phyloP scores from a whole-genome alignment of 1,284 basidiomycete genomes.

The Fomitopsis pinicola region DNA sequence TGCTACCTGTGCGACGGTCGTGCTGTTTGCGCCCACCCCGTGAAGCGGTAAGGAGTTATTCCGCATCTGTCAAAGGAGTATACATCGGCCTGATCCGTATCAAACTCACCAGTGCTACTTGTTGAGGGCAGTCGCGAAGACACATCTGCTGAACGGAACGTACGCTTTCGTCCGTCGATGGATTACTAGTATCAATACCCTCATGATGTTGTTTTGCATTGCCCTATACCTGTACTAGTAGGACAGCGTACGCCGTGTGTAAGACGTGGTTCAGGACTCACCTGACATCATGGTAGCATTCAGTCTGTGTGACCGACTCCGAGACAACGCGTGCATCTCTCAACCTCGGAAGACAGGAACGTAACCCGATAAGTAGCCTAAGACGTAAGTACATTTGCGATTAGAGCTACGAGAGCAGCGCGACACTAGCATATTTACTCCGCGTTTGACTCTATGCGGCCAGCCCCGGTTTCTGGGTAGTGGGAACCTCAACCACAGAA shows the following conservation, averaged over 20 bases:
- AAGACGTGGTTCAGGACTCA: too few species aligned
- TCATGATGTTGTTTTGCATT: too few species aligned
- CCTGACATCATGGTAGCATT: too few species aligned
- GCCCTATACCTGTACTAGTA: too few species aligned
- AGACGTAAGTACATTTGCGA: neutral
- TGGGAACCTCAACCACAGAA: neutral
- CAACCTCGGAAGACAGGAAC: neutral
- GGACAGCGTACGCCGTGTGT: too few species aligned
- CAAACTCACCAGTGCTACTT: neutral
- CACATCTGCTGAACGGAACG: too few species aligned
- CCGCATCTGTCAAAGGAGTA: neutral
- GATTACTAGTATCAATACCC: too few species aligned
- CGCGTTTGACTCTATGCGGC: constrained; percentile 9
- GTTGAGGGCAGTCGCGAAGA: neutral
- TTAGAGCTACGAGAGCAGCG: neutral
- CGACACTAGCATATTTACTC: neutral
- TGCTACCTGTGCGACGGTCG: constrained; percentile 22
- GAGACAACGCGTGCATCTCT: too few species aligned
- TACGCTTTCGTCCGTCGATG: too few species aligned
- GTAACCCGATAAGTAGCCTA: neutral
- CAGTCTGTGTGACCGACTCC: too few species aligned
- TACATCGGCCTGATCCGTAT: too few species aligned
- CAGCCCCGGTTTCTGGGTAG: constrained; percentile 11
- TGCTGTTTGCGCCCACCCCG: constrained; percentile 25
- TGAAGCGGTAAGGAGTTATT: constrained; percentile 8